Base-by-base conservation (phyloP, 345 rosid species). In the Cardamine occulta region DNA sequence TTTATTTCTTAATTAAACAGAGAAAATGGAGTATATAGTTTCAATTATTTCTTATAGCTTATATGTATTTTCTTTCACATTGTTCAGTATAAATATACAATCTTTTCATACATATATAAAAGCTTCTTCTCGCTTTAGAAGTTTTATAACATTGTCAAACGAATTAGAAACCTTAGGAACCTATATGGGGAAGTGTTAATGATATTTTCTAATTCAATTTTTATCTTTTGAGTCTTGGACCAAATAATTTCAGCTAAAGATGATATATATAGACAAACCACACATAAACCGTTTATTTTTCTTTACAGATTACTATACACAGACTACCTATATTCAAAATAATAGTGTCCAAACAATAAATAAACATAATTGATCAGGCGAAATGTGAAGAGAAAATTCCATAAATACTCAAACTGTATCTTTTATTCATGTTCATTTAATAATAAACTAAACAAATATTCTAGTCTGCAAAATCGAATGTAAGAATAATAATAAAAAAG, bases 1-100 rank as follows among this genome's bases (percentile, higher is more conserved):
- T 76, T 69, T 44, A 69, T 69, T 75, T 75, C 65, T 76, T 69
- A 49, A 68, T 75, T 24, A 68, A 60, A 76, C 58, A 69, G 42
- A 69, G 65, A 29, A 7, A 42, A 69, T 53, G 42, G 15, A 76
- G 75, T 76, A 76, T 45, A 76, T 62, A 76, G 19, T 69, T 69
- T 69, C 75, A 34, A 7, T 54, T 76, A 31, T 68, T 52, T 44
- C 6, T 44, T 60, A 49, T 68, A 59, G 8, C 68, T 9, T 60
- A 44, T 62, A 62, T 69, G 64, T 69, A 62, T 17, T 68, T 39
- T 76, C 56, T 68, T 76, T 21, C 40, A 61, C 12, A 76, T 52
- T 51, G n/a, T 60, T 60, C 39, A 28, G 4, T 75, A 67, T 59
- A 75, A 49, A 35, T 49, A 67, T 60, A 59, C 32, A 51, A 52